Base-by-base conservation (phyloP, 495 filamentous ascomycete species). In the Trichoderma orchidacearum region DNA sequence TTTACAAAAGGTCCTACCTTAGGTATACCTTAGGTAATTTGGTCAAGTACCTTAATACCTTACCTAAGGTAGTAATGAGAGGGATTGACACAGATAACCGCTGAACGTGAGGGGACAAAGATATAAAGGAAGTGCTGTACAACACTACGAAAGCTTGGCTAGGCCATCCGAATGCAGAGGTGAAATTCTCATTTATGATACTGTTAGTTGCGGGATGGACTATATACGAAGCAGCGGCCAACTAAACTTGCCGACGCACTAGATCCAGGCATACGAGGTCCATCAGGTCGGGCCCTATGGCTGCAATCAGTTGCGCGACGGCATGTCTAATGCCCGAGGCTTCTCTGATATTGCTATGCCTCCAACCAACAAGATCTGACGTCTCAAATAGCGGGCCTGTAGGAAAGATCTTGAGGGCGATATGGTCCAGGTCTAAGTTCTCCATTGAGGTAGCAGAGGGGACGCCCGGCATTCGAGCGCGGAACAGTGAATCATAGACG, bases 301-400 rank as follows among this genome's bases (percentile, higher is more conserved):
- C 82, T 6, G 92, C 87, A 8, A 86, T 85, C 32, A 95, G 68
- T 63, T 95, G 89, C 5, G 80, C 87, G 38, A 93, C 69, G 35
- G 82, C 75, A 0, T 80, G 82, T 67, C 87, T 90, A 28, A 89
- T 60, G 0, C 74, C 72, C 27, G 70, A 67, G 4, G 74, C 64
- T 57, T 82, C 71, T 13, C 66, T 65, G 11, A 86, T 68, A 12
- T 73, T 61, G 59, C 83, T 78, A n/a, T 64, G 59, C 11, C 85
- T 79, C 87, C 87, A 95, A 7, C 73, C 69, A 21, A 83, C 76
- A 18, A 90, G 70, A 61, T 86, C 83, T 8, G 59, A 74, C 67
- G 64, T 70, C 62, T 60, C 54, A 52, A 63, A 69, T 55, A 63
- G 63, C 61, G 60, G 38, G 21, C 63, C 54, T 1, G 62, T 50